Conservation (phyloP, 2,329 filamentous ascomycete species). For the Neobulgaria alba region DNA sequence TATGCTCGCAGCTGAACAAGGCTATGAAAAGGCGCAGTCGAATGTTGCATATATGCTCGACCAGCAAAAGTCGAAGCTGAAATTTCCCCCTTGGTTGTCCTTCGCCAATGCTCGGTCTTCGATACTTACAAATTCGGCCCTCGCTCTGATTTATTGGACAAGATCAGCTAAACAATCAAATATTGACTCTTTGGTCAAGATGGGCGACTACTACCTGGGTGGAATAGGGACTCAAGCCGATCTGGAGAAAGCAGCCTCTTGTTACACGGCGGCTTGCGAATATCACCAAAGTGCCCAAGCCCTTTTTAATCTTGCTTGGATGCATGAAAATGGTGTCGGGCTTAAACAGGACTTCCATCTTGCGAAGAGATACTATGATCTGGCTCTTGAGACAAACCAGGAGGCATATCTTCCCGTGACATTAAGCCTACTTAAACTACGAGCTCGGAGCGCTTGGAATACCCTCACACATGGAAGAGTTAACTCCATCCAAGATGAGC, state of each 20-base stretch:
- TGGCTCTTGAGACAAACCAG: conserved; percentile 80
- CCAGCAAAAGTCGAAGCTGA: conserved; percentile 45
- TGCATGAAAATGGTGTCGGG: conserved; percentile 95
- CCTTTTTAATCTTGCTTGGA: conserved; percentile 96
- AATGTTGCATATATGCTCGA: conserved; percentile 68
- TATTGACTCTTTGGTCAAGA: conserved; percentile 89
- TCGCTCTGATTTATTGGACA: conserved; percentile 78
- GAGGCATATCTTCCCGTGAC: conserved; percentile 94
- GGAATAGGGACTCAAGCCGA: conserved; percentile 68
- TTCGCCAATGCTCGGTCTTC: conserved; percentile 31
- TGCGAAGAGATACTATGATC: conserved; percentile 91
- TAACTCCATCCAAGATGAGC: conserved; percentile 86
- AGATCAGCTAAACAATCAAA: conserved; percentile 89
- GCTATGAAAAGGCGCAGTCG: conserved; percentile 60
- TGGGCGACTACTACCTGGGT: conserved; percentile 92
- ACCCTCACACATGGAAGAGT: conserved; percentile 82
- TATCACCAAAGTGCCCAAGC: conserved; percentile 89
- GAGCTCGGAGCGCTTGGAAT: conserved; percentile 87
- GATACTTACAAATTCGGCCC: conserved; percentile 46
- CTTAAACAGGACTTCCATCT: conserved; percentile 94
- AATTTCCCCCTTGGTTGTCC: conserved; percentile 32
- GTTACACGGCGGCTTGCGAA: conserved; percentile 88
- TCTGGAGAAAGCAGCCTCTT: conserved; percentile 79
- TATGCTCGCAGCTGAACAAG: conserved; percentile 68
- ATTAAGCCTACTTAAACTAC: conserved; percentile 76